Conservation (phyloP, 768 basidiomycete genomes). For the Agaricus subrufescens region DNA sequence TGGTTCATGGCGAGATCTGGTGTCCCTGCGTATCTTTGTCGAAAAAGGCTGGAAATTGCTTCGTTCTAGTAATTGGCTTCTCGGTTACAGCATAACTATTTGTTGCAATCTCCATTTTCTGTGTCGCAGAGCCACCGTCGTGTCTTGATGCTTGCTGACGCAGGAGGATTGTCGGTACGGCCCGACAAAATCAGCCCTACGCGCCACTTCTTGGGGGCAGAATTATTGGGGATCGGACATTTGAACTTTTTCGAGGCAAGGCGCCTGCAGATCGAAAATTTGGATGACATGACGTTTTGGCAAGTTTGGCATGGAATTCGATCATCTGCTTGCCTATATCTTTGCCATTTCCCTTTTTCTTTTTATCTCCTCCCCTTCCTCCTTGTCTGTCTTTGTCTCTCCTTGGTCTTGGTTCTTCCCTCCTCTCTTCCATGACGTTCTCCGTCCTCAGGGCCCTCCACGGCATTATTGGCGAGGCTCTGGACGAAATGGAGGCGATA, state of each 20-base stretch:
- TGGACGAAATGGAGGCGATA: slow-evolving; percentile 63
- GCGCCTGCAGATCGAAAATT: neutral
- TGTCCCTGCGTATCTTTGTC: neutral
- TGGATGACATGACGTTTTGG: slow-evolving; percentile 5
- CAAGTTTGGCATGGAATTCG: slow-evolving; percentile 5
- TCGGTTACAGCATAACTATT: neutral
- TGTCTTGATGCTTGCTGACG: neutral
- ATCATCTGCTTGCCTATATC: slow-evolving; percentile 9
- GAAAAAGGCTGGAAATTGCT: neutral
- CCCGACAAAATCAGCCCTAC: neutral
- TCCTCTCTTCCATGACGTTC: slow-evolving; percentile 45
- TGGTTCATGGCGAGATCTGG: neutral
- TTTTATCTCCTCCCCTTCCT: neutral
- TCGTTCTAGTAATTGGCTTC: neutral
- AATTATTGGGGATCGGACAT: slow-evolving; percentile 1
- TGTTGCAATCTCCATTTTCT: neutral
- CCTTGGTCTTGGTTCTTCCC: neutral
- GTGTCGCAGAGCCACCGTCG: neutral
- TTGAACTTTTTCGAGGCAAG: neutral
- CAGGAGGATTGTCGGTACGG: slow-evolving; percentile 1
- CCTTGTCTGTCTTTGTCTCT: neutral
- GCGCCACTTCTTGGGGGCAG: neutral
- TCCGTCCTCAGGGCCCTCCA: slow-evolving; percentile 60
- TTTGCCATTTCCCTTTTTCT: neutral
- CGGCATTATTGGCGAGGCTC: slow-evolving; percentile 59